Evolutionary conservation across 495 filamentous ascomycete genomes (phyloP).

Genomic region (Melanomma pulvis-pyrius): DNA sequence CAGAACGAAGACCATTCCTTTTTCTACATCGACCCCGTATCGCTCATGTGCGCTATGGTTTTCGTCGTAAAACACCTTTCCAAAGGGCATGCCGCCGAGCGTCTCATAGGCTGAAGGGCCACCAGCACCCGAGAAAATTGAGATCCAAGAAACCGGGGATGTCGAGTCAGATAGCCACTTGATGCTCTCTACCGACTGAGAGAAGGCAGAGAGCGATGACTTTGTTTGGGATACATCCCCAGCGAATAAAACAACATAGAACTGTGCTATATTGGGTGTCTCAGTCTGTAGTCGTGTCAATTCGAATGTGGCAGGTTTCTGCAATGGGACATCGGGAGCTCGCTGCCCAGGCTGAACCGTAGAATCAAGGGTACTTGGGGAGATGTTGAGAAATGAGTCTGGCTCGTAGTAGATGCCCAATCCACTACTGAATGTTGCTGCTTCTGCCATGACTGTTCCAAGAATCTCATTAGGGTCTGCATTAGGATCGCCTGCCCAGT

Average conservation of each 20-base stretch:
- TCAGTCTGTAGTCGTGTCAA: conserved; percentile 47
- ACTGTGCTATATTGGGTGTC: conserved; percentile 46
- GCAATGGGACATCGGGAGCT: conserved; percentile 49
- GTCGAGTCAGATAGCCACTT: conserved; percentile 6
- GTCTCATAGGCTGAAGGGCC: conserved; percentile 48
- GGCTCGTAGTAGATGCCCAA: conserved; percentile 49
- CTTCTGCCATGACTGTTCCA: conserved; percentile 48
- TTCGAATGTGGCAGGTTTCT: conserved; percentile 51
- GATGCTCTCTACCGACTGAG: not conserved
- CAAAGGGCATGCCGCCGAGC: conserved; percentile 44
- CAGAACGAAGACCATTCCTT: conserved; percentile 48
- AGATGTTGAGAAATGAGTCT: conserved; percentile 43
- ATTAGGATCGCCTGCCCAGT: conserved; percentile 49
- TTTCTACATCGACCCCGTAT: conserved; percentile 43
- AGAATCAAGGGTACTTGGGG: not conserved
- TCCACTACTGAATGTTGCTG: conserved; percentile 50
- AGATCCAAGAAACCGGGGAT: conserved; percentile 42
- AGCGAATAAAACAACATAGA: conserved; percentile 47
- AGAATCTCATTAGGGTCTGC: conserved; percentile 52
- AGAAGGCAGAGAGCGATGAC: conserved; percentile 23
- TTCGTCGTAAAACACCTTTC: conserved; percentile 48
- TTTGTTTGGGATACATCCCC: conserved; percentile 38
- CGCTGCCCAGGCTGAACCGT: conserved; percentile 43
- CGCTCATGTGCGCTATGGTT: conserved; percentile 41
- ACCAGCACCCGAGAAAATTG: conserved; percentile 41